These are phyloP conservation scores for Trichosporon inkin DNA, from an alignment of 1,284 basidiomycete genomes.

Conservation along the genomic window DNA sequence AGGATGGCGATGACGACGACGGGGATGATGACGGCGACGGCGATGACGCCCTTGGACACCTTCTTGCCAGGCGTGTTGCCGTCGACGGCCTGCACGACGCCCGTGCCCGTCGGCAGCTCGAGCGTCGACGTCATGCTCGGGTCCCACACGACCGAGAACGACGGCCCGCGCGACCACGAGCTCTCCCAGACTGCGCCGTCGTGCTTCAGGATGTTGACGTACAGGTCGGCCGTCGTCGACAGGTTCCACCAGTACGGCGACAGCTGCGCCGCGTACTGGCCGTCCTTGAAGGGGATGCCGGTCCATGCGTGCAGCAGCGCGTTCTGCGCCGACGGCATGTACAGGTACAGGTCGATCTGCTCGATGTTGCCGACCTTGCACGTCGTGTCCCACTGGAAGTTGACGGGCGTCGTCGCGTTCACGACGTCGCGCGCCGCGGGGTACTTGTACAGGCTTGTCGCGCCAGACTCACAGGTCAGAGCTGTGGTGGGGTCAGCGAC, in stretches of 20 bases:
- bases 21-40: slow-evolving; percentile 72
- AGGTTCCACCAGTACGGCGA: slow-evolving; percentile 75
- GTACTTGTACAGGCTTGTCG: slow-evolving; percentile 59
- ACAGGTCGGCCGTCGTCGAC: slow-evolving; percentile 57
- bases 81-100: slow-evolving; percentile 38
- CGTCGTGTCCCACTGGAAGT: slow-evolving; percentile 68
- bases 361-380: slow-evolving; percentile 53
- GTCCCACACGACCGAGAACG: slow-evolving; percentile 56
- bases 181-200: slow-evolving; percentile 58
- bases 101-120: slow-evolving; percentile 41
- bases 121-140: slow-evolving; percentile 32
- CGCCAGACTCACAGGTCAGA: slow-evolving; percentile 5
- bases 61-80: slow-evolving; percentile 44
- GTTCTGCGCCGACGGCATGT: slow-evolving; percentile 54
- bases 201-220: slow-evolving; percentile 62
- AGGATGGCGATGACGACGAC: slow-evolving; percentile 57
- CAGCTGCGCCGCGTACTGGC: slow-evolving; percentile 57
- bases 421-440: slow-evolving; percentile 59
- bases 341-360: slow-evolving; percentile 69
- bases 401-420: slow-evolving; percentile 58
- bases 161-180: slow-evolving; percentile 61
- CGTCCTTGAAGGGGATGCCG: slow-evolving; percentile 58
- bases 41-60: slow-evolving; percentile 62
- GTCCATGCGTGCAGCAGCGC: slow-evolving; percentile 63
- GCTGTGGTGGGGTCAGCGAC: neutral